A percentile compares a stretch with the other conserved stretches of the same genome.
phyloP scores from a whole-genome alignment of 2,329 filamentous ascomycete genomes.

The Cladosporium sphaerospermum region DNA sequence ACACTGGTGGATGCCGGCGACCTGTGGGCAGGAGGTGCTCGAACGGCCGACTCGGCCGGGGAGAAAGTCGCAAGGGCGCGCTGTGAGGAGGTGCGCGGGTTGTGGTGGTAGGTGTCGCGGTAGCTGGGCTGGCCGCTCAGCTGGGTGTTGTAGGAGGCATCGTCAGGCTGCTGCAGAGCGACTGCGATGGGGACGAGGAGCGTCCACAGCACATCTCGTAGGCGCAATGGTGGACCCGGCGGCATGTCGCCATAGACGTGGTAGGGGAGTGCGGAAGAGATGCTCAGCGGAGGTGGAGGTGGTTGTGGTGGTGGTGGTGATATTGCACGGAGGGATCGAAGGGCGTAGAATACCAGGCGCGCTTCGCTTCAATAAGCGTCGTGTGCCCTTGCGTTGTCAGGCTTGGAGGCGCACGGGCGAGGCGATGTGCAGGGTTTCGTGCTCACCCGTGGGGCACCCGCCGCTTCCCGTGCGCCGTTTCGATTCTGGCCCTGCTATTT shows the following conservation, averaged over 20 bases:
- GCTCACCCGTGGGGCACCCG: too few species aligned
- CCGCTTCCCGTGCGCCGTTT: too few species aligned
- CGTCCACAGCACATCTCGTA: slow-evolving; percentile 24
- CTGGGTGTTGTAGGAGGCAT: slow-evolving; percentile 17
- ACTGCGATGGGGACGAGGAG: slow-evolving; percentile 27
- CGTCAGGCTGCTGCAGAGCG: slow-evolving; percentile 35
- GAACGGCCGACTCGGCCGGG: slow-evolving; percentile 84
- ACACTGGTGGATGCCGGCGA: slow-evolving; percentile 53
- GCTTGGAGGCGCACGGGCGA: too few species aligned
- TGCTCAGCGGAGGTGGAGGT: background rate
- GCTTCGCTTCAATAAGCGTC: too few species aligned
- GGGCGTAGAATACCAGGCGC: too few species aligned
- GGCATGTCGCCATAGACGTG: slow-evolving; percentile 26
- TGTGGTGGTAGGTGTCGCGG: slow-evolving; percentile 24
- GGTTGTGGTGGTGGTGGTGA: background rate
- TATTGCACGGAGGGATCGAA: background rate
- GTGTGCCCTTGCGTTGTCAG: too few species aligned
- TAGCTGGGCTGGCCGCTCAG: slow-evolving; percentile 23
- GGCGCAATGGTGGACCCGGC: slow-evolving; percentile 25
- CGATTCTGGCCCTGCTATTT: too few species aligned
- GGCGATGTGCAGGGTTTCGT: too few species aligned
- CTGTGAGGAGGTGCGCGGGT: slow-evolving; percentile 44
- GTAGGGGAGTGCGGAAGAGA: background rate
- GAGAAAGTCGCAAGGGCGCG: slow-evolving; percentile 96
- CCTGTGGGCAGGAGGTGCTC: slow-evolving; percentile 72